Conservation (phyloP, 2,329 filamentous ascomycete genomes). For the Incumbomyces lentus region DNA sequence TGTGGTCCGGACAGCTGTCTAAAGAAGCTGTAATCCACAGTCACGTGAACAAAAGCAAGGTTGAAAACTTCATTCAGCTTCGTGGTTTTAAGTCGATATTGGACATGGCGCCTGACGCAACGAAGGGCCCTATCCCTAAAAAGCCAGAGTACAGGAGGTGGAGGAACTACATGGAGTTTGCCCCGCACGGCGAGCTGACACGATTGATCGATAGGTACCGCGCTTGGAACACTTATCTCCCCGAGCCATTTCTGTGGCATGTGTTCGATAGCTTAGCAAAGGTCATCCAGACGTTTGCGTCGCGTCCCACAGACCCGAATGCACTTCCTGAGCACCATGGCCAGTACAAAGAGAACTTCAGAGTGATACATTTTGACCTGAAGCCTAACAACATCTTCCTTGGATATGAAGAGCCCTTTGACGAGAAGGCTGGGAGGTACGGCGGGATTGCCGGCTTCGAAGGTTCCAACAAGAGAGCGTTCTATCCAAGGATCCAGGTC, state of each 20-base stretch:
- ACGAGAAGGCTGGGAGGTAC: background rate
- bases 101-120: background rate
- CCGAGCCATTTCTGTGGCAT: conserved; percentile 19
- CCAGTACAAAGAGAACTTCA: background rate
- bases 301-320: conserved; percentile 7
- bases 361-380: conserved; percentile 67
- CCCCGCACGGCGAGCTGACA: conserved; percentile 10
- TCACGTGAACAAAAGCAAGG: background rate
- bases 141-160: background rate
- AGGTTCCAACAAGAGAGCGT: background rate
- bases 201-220: conserved; percentile 11
- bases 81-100: background rate
- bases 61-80: conserved; percentile 2
- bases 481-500: conserved; percentile 8
- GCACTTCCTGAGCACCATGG: background rate
- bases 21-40: background rate
- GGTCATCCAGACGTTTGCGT: background rate
- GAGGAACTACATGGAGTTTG: conserved; percentile 13
- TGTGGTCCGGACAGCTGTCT: background rate
- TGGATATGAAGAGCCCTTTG: conserved; percentile 1
- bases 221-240: conserved; percentile 14
- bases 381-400: conserved; percentile 96
- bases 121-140: background rate
- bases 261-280: conserved; percentile 14
- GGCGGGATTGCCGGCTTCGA: too few species aligned